Evolutionary conservation across 2,329 filamentous ascomycete species (phyloP).

Genomic region (Xylariaceae sp.): DNA sequence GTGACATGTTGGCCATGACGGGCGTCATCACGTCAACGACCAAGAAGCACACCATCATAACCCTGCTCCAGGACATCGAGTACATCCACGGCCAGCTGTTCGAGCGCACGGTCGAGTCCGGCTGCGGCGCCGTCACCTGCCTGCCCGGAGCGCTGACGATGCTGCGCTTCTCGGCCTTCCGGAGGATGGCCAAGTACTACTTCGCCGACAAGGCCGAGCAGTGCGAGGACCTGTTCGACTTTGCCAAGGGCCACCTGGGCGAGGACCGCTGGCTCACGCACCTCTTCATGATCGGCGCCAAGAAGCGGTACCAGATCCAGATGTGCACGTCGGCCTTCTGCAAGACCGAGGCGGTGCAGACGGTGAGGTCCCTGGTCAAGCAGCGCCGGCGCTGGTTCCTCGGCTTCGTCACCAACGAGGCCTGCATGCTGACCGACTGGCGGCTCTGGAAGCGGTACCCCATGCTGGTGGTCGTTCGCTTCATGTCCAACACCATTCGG

Average conservation of each 20-base stretch:
- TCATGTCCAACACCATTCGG: conserved; percentile 93
- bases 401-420: conserved; percentile 95
- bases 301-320: conserved; percentile 89
- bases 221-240: conserved; percentile 93
- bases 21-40: conserved; percentile 95
- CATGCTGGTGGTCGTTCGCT: conserved; percentile 74
- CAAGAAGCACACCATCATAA: conserved; percentile 79
- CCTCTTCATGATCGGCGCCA: conserved; percentile 96
- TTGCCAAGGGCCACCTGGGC: conserved; percentile 88
- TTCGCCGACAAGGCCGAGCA: conserved; percentile 96
- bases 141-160: conserved; percentile 93
- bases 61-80: conserved; percentile 93
- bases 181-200: conserved; percentile 96
- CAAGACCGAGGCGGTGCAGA: conserved; percentile 95
- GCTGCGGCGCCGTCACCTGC: conserved; percentile 89
- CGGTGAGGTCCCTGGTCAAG: conserved; percentile 77
- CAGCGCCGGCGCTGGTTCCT: conserved; percentile 95
- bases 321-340: conserved; percentile 98
- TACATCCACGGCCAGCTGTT: conserved; percentile 96
- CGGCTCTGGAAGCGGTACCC: conserved; percentile 89
- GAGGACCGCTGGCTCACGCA: conserved; percentile 97
- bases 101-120: conserved; percentile 90
- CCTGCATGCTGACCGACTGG: conserved; percentile 94
- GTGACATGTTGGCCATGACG: conserved; percentile 95
- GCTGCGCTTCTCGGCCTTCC: conserved; percentile 90